Evolutionary conservation across 345 rosid species (phyloP), one percentile per base, ranked within the genome.

Genomic region (Eucalyptus marginata): DNA sequence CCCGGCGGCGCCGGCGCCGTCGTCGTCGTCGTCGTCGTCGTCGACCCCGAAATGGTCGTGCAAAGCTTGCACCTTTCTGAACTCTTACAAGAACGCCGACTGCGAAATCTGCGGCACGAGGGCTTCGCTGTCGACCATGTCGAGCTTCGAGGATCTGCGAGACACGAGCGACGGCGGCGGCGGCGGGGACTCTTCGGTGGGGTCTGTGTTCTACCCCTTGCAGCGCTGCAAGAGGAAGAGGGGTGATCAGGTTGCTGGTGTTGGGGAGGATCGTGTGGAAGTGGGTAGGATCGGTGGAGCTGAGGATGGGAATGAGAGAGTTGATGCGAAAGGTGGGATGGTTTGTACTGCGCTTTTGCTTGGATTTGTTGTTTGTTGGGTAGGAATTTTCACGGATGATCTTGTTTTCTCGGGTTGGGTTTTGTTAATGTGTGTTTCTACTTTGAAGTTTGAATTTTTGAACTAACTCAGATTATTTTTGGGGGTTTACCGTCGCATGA

Each of bases 161-260:
- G 95, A 94, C 90, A 91, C 92, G 33, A 89, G 43, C 90, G 89
- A 85, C 76, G 95, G 91, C 46, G 89, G 44, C 22, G 92, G 89
- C 47, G 79, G 71, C 20, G 36, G 92, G 88, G 96, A 92, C 90
- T 92, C 93, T 89, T 92, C 96, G 24, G 92, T 93, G 87, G 99
- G 99, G 66, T 97, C 99, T 33, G 99, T 97, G 87, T 97, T 98
- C 96, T 93, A 95, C 59, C 99, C 99, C 22, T 89, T 97, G 90
- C 92, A 90, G 89, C 93, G 97, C 86, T 91, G 86, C 88, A 97
- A 96, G 89, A 95, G 98, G 89, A 98, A 95, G 92, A 90, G 87
- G 66, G 49, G 56, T 87, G 96, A 96, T 40, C 86, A 88, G 18
- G 62, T 15, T 68, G 93, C 51, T 88, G 90, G 71, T 43, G 92